These are phyloP conservation scores for Dovyalis caffra DNA, from an alignment of 345 rosid species.

Conservation along the genomic window DNA sequence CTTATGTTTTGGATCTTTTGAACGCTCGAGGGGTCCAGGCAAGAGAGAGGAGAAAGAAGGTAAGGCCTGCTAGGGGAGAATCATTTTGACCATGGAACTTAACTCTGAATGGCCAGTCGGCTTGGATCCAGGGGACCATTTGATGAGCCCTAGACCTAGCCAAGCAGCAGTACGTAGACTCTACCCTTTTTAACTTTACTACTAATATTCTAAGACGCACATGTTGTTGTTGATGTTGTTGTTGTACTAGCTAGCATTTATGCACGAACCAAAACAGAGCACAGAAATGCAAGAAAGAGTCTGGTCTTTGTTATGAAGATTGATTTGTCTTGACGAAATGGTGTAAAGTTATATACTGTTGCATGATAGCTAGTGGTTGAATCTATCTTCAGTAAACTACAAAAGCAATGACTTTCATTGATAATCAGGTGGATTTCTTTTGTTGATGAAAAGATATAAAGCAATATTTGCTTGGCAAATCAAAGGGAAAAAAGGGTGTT, in stretches of 20 bases:
- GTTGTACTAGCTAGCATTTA: neutral
- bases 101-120: neutral
- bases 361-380: too few species aligned
- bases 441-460: too few species aligned
- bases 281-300: neutral
- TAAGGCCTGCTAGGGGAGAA: neutral
- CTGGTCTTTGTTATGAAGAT: neutral
- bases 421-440: too few species aligned
- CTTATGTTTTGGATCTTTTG: too few species aligned
- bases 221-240: neutral
- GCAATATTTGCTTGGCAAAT: too few species aligned
- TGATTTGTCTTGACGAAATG: too few species aligned
- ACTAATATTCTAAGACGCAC: neutral
- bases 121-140: neutral
- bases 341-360: too few species aligned
- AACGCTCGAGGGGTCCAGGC: too few species aligned
- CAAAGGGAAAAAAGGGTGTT: too few species aligned
- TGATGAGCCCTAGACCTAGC: too few species aligned
- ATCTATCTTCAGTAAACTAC: neutral
- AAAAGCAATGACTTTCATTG: neutral
- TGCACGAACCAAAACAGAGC: neutral
- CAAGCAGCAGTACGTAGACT: too few species aligned
- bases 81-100: neutral
- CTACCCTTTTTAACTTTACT: too few species aligned
- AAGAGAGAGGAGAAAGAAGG: neutral